These are phyloP conservation scores for Hanseniaspora clermontiae DNA, from an alignment of 805 yeast genomes.

Conservation along the genomic window DNA sequence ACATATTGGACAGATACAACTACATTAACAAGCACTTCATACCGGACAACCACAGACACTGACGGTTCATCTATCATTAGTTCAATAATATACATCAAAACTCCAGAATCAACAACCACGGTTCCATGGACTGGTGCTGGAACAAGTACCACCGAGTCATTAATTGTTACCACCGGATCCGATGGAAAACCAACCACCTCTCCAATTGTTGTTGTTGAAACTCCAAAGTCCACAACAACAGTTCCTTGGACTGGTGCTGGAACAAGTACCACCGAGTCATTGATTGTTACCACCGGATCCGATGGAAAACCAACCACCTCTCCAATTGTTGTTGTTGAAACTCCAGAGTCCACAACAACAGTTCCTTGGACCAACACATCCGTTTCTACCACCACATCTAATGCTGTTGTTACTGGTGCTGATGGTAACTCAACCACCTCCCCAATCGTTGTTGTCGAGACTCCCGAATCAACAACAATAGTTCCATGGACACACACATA, in stretches of 20 bases:
- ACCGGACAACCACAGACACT: neutral
- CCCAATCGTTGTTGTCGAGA: conserved; percentile 15
- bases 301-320: too few species aligned
- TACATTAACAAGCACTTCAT: neutral
- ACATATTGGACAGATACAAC: neutral
- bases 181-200: neutral
- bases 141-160: too few species aligned
- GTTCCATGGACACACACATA: neutral
- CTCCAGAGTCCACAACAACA: neutral
- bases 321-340: neutral
- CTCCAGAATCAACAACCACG: neutral
- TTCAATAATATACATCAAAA: neutral
- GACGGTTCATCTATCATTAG: neutral
- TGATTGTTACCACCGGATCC: too few species aligned
- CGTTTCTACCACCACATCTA: neutral
- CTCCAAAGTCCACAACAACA: neutral
- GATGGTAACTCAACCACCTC: conserved; percentile 15
- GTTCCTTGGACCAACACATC: neutral
- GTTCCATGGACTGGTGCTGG: neutral
- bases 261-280: too few species aligned
- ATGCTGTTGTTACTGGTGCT: neutral
- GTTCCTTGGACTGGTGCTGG: neutral
- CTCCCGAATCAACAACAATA: conserved; percentile 12
- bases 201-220: neutral
- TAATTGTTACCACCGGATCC: neutral